Conservation (phyloP, 176 grass and related monocot genomes). For the Otatea glauca region DNA sequence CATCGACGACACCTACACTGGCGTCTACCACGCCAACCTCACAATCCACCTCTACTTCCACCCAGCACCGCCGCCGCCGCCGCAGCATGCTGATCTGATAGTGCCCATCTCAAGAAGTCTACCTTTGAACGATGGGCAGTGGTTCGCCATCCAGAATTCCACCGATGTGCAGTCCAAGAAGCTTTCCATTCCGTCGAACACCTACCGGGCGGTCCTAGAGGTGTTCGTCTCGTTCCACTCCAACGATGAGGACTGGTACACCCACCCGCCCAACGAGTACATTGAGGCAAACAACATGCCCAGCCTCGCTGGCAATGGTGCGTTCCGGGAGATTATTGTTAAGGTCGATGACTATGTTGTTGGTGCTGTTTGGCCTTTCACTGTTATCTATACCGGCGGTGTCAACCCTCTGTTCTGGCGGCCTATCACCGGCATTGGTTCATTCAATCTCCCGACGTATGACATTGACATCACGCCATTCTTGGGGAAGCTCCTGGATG, state of each 20-base stretch:
- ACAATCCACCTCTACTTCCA: constrained; percentile 66
- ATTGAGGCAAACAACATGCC: constrained; percentile 50
- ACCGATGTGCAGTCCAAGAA: constrained; percentile 48
- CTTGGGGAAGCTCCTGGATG: constrained; percentile 58
- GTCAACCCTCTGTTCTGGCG: constrained; percentile 70
- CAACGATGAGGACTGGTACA: constrained; percentile 65
- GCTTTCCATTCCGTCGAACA: constrained; percentile 59
- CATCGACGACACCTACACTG: constrained; percentile 59
- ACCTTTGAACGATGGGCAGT: constrained; percentile 57
- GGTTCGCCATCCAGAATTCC: constrained; percentile 57
- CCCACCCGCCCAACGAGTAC: constrained; percentile 57
- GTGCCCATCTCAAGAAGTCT: constrained; percentile 64
- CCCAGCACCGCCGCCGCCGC: neutral
- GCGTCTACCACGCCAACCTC: constrained; percentile 72
- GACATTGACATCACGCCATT: constrained; percentile 71
- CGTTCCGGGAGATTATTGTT: constrained; percentile 56
- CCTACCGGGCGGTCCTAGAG: constrained; percentile 69
- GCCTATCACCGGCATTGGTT: constrained; percentile 58
- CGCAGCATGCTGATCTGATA: constrained; percentile 49
- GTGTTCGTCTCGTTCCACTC: constrained; percentile 70
- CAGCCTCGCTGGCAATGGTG: constrained; percentile 45
- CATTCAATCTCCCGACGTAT: constrained; percentile 63
- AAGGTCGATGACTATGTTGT: constrained; percentile 53
- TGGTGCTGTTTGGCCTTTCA: constrained; percentile 63
- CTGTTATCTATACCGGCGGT: constrained; percentile 62